Evolutionary conservation across 257 asterid species (phyloP).

Genomic region (Solanum ossicruentum): DNA sequence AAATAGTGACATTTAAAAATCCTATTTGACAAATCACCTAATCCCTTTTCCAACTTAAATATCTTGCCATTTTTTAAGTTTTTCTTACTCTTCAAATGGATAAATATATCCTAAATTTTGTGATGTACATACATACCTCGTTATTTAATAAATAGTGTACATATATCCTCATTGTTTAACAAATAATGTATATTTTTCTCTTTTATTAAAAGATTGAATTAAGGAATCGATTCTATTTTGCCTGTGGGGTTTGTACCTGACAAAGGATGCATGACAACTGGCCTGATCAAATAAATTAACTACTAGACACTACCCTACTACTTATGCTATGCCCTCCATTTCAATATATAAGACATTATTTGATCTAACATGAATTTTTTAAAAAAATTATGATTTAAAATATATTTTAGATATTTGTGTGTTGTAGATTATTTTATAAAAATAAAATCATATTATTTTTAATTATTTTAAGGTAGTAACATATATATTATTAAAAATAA

Average conservation of each 20-base stretch:
- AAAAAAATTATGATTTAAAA: too few relatives aligned
- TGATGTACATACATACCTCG: too few relatives aligned
- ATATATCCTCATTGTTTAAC: too few relatives aligned
- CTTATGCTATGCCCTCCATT: neutral
- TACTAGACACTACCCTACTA: neutral
- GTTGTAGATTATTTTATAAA: neutral
- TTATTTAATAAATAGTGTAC: too few relatives aligned
- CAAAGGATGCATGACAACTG: neutral
- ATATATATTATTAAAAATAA: rapidly evolving
- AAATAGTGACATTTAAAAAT: neutral
- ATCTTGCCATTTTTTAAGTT: neutral
- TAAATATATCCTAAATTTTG: too few relatives aligned
- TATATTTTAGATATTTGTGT: neutral
- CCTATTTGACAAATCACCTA: neutral
- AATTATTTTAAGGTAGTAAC: neutral
- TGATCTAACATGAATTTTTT: neutral
- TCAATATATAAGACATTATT: neutral
- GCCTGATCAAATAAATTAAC: neutral
- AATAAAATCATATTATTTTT: too few relatives aligned
- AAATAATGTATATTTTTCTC: too few relatives aligned
- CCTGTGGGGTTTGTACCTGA: neutral
- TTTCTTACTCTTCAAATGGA: too few relatives aligned
- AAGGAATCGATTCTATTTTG: neutral
- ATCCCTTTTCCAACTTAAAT: neutral
- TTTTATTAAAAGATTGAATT: too few relatives aligned